Evolutionary conservation across 345 rosid species (phyloP).

Genomic region (Pelargonium nanum): DNA sequence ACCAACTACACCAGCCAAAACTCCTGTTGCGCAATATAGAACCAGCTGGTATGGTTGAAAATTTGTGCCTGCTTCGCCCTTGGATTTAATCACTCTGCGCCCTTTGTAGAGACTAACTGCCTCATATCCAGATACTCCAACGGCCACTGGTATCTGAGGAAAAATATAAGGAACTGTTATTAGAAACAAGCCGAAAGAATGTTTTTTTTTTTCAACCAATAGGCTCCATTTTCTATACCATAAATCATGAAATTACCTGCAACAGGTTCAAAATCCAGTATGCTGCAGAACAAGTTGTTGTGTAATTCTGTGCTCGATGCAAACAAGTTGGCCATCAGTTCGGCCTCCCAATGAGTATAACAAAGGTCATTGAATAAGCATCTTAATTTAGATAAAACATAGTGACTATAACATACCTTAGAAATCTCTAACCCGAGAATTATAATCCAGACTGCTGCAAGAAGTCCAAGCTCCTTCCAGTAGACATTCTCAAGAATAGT

Average conservation of each 20-base stretch:
- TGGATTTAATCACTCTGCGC: slow-evolving; percentile 26
- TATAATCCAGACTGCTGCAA: slow-evolving; percentile 27
- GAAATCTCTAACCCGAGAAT: slow-evolving; percentile 30
- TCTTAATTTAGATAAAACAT: background rate
- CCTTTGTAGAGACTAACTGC: slow-evolving; percentile 34
- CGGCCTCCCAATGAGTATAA: background rate
- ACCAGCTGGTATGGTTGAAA: slow-evolving; percentile 26
- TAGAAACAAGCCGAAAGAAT: background rate
- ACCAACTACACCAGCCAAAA: slow-evolving; percentile 33
- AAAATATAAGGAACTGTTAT: background rate
- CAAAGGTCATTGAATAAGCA: no score
- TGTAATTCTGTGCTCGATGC: slow-evolving; percentile 21
- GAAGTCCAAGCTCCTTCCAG: slow-evolving; percentile 40
- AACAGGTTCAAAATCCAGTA: slow-evolving; percentile 28
- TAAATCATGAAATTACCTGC: slow-evolving; percentile 19
- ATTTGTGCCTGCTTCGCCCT: slow-evolving; percentile 22
- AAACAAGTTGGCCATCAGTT: background rate
- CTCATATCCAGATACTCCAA: slow-evolving; percentile 25
- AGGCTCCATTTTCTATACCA: background rate
- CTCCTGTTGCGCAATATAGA: slow-evolving; percentile 21
- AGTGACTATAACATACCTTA: slow-evolving; percentile 19
- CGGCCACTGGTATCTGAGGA: slow-evolving; percentile 21
- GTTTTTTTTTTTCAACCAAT: background rate
- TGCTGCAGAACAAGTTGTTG: slow-evolving; percentile 25
- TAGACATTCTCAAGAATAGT: slow-evolving; percentile 27